Percentiles rank a stretch among this genome's conserved stretches.
Evolutionary conservation across 2,329 filamentous ascomycete species (phyloP).

Genomic region (Paracorniculantispora psalliotae): DNA sequence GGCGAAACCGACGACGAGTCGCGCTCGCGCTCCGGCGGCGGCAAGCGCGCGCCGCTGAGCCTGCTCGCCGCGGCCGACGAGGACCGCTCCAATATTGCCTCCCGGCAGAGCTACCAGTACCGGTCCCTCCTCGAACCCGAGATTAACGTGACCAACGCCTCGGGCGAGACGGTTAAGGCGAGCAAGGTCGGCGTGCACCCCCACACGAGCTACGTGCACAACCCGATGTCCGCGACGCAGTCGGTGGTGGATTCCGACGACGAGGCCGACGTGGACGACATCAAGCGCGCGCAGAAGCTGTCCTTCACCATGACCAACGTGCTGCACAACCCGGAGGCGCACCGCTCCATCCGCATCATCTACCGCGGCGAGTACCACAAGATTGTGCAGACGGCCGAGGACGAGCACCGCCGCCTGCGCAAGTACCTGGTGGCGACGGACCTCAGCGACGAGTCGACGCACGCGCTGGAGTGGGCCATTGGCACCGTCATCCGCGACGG

Average conservation of each 20-base stretch:
- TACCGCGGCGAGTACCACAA: conserved; percentile 79
- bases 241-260: conserved; percentile 75
- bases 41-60: conserved; percentile 48
- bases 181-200: conserved; percentile 66
- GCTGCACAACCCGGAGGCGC: conserved; percentile 66
- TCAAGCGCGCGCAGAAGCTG: conserved; percentile 82
- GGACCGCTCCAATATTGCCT: conserved; percentile 59
- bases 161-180: conserved; percentile 54
- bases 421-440: conserved; percentile 97
- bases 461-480: conserved; percentile 95
- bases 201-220: conserved; percentile 75
- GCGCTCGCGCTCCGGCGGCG: conserved; percentile 28
- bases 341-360: conserved; percentile 83
- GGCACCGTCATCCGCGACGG: conserved; percentile 91
- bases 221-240: conserved; percentile 49
- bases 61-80: conserved; percentile 71
- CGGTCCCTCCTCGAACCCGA: conserved; percentile 63
- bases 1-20: conserved; percentile 27
- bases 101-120: conserved; percentile 50
- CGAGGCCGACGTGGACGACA: conserved; percentile 77
- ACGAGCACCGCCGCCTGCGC: conserved; percentile 71
- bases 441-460: conserved; percentile 86
- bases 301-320: conserved; percentile 76
- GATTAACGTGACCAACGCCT: conserved; percentile 59
- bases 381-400: conserved; percentile 72